phyloP scores from a whole-genome alignment of 176 grass and related monocot species.

The Sorghum bicolor region DNA sequence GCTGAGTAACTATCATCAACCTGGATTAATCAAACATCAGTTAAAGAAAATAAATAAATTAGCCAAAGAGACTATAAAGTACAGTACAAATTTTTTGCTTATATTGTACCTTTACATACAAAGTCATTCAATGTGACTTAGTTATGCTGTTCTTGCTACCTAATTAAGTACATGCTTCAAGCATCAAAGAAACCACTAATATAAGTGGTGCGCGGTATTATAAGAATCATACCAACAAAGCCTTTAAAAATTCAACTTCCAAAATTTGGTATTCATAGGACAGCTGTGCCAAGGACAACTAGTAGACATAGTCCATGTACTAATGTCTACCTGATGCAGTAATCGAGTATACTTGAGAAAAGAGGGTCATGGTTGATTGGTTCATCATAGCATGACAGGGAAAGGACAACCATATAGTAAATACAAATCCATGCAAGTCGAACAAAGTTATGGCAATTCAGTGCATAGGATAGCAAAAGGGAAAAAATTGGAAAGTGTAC shows the following conservation, averaged over 20 bases:
- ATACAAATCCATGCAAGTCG: not conserved
- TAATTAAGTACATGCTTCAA: not conserved
- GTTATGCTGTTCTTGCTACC: not conserved
- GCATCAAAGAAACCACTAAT: not conserved
- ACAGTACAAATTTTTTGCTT: not conserved
- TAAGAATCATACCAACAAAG: not conserved
- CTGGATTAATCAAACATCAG: constrained; percentile 28
- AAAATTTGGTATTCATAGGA: not conserved
- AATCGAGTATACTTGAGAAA: not conserved
- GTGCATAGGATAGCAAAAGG: not conserved
- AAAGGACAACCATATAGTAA: not conserved
- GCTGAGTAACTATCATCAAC: constrained; percentile 49
- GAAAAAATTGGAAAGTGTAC: not conserved
- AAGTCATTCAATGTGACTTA: not conserved
- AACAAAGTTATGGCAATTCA: not conserved
- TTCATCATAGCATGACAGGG: not conserved
- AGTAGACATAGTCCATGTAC: not conserved
- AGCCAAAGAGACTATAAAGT: not conserved
- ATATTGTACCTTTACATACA: not conserved
- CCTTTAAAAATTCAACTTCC: not conserved
- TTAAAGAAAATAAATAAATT: not conserved
- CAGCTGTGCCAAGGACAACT: not conserved
- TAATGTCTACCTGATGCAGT: not conserved
- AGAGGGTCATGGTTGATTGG: not conserved
- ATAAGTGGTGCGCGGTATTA: not conserved